A percentile compares a stretch with the other conserved stretches of the same genome.
These are phyloP conservation scores for Blastomyces emzantsi DNA, from an alignment of 2,329 filamentous ascomycete species.

Conservation along the genomic window DNA sequence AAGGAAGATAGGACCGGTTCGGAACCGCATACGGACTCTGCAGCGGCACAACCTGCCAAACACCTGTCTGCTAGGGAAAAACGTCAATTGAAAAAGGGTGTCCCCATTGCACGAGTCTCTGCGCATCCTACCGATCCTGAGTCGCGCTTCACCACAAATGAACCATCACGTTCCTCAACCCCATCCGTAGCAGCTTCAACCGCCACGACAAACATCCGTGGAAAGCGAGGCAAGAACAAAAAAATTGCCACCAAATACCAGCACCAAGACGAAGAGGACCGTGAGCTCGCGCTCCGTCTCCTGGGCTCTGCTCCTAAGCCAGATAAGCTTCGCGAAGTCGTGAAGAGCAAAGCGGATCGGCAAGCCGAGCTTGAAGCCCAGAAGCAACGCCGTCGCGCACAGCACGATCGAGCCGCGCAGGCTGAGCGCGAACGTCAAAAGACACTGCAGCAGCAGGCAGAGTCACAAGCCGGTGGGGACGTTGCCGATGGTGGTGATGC, in stretches of 20 bases:
- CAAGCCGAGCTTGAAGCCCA: slow-evolving; percentile 65
- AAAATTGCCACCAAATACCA: slow-evolving; percentile 86
- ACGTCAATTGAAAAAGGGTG: slow-evolving; percentile 26
- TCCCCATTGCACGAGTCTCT: slow-evolving; percentile 18
- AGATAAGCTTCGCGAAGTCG: slow-evolving; percentile 49
- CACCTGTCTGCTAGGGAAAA: slow-evolving; percentile 39
- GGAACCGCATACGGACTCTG: slow-evolving; percentile 11
- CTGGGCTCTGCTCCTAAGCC: slow-evolving; percentile 56
- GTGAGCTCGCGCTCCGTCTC: slow-evolving; percentile 70
- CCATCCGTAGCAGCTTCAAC: slow-evolving; percentile 16
- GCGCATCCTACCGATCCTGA: slow-evolving; percentile 14
- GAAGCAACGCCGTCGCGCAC: slow-evolving; percentile 65
- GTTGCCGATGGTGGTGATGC: slow-evolving; percentile 37
- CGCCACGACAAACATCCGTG: slow-evolving; percentile 43
- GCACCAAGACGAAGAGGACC: slow-evolving; percentile 90
- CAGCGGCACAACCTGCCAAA: slow-evolving; percentile 20
- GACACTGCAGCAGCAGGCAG: slow-evolving; percentile 57
- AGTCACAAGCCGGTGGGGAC: slow-evolving; percentile 42
- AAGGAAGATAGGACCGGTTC: slow-evolving; percentile 18
- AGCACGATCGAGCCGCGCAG: slow-evolving; percentile 68
- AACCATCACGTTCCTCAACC: slow-evolving; percentile 17
- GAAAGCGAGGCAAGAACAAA: slow-evolving; percentile 74
- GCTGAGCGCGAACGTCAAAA: slow-evolving; percentile 55
- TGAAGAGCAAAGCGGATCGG: slow-evolving; percentile 50
- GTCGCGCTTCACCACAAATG: slow-evolving; percentile 16